Evolutionary conservation across 257 asterid genomes (phyloP), one percentile per base, ranked within the genome.

Genomic region (Primulina tabacum): DNA sequence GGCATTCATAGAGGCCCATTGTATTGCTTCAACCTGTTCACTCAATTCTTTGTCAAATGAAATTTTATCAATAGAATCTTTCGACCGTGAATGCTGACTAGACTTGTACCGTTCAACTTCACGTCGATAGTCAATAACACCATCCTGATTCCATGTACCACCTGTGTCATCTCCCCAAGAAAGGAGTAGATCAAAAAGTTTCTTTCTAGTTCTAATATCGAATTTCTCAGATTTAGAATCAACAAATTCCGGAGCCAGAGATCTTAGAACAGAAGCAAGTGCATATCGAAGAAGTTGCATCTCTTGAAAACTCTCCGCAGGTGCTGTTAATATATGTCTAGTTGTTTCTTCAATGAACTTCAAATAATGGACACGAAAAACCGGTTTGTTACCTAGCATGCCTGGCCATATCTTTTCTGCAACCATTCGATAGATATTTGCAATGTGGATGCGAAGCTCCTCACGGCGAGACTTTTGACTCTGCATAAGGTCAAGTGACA

Each of bases 1-100:
- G n/a, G 99, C 99, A 74, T 91, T 89, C 99, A 94, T 91, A 75
- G 97, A 89, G 65, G 97, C 96, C 97, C 97, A 91, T 74, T 94
- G 99, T 78, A 94, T 91, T 71, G 97, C 97, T 80, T 94, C 99
- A 29, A 94, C 96, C 84, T 94, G 99, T 82, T 94, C 99, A 60
- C 85, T 72, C 84, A 94, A 70, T 75, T 94, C 99, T 78, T 87
- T 91, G 80, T 94, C 99, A 76, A 94, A 94, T 72, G 99, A 88
- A 71, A 94, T 87, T 78, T 89, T 91, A 78, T 94, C 99, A 2
- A 88, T 82, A 24, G 99, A 94, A 81, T 94, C 97, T 75, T 94
- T 94, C 43, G 99, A 94, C 62, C 99, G 85, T 75, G 89, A 82
- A 76, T 94, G 99, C 80, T 94, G 99, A 70, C 89, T 82, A 59